Evolutionary conservation across 129 eudicot genomes (phyloP), one percentile per base, ranked within the genome.

Genomic region (Lactuca sativa): DNA sequence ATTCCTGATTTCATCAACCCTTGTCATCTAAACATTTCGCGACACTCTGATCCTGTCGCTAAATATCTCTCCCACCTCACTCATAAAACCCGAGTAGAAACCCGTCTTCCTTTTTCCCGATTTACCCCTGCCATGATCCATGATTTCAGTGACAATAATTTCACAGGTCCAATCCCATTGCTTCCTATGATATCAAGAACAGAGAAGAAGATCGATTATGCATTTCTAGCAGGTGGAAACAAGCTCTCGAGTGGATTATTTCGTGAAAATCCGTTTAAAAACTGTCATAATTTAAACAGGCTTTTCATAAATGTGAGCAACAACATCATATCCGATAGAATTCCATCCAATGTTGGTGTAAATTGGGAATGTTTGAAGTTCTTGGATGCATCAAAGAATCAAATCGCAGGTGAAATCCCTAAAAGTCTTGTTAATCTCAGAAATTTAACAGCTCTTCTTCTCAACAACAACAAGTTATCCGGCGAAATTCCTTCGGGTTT

Each of bases 331-430:
- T 77, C 76, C 9, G 88, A 81, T 69, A 62, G 62, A 52, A 64
- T 84, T 57, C 76, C 81, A 44, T 21, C 75, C 7, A 62, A 49
- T 54, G 44, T 73, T 58, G 80, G 80, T 69, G 77, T 41, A 44
- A 66, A 57, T 10, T 84, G 82, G 77, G 33, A 62, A 69, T 73
- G 85, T 69, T 47, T 84, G 9, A 76, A 68, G 78, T 64, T 73
- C 37, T 65, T 77, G 69, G 85, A 76, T 66, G 80, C 76, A 57
- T 80, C 82, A 25, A 68, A 68, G 67, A 79, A 80, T 73, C 74
- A 56, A 56, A 84, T 84, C 59, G 77, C 80, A 0, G 88, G 82
- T 48, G 59, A 32, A 67, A 71, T 82, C 54, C 87, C 87, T 9
- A 66, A 62, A 57, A 67, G 70, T 66, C 74, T 83, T 9, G 53